phyloP scores from a whole-genome alignment of 2,329 filamentous ascomycete genomes.

The Chaetomiaceae sp. region DNA sequence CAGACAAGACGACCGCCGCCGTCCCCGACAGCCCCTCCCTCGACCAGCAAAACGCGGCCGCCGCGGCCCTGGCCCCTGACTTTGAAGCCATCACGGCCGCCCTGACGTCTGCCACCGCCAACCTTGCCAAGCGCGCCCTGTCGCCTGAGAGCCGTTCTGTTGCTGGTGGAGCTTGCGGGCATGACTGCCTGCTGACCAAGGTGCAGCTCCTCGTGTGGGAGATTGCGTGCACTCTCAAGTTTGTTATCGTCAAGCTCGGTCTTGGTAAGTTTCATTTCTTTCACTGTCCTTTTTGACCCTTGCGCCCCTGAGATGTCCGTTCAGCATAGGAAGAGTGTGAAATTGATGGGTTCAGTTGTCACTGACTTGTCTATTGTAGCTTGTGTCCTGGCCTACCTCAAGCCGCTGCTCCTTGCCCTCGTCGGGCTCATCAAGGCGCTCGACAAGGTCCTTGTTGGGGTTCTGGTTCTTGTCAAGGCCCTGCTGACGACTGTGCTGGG shows the following conservation, averaged over 20 bases:
- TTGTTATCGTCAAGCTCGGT: slow-evolving; percentile 28
- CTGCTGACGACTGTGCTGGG: slow-evolving; percentile 23
- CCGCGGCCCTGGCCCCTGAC: slow-evolving; percentile 23
- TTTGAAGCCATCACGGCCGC: slow-evolving; percentile 28
- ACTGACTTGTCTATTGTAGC: background rate
- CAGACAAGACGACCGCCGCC: slow-evolving; percentile 25
- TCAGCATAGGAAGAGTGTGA: no score
- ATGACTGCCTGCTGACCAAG: slow-evolving; percentile 23
- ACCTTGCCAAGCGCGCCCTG: slow-evolving; percentile 23
- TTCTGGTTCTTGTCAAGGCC: slow-evolving; percentile 25
- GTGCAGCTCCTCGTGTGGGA: slow-evolving; percentile 27
- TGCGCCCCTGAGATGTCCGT: no score
- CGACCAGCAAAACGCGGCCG: slow-evolving; percentile 22
- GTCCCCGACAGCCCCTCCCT: slow-evolving; percentile 24
- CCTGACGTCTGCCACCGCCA: slow-evolving; percentile 23
- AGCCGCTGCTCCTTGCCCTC: slow-evolving; percentile 27
- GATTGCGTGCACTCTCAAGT: slow-evolving; percentile 27
- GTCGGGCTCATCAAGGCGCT: slow-evolving; percentile 25
- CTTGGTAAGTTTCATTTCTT: slow-evolving; percentile 23
- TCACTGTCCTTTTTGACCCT: no score
- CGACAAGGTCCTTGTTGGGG: slow-evolving; percentile 26
- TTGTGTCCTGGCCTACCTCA: slow-evolving; percentile 22
- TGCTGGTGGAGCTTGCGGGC: slow-evolving; percentile 10
- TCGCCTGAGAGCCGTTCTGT: no score
- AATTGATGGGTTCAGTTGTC: no score